Evolutionary conservation across 192 early-diverging fungal species (phyloP), one percentile per base, ranked within the genome.

Genomic region (Rhizophagus clarus): DNA sequence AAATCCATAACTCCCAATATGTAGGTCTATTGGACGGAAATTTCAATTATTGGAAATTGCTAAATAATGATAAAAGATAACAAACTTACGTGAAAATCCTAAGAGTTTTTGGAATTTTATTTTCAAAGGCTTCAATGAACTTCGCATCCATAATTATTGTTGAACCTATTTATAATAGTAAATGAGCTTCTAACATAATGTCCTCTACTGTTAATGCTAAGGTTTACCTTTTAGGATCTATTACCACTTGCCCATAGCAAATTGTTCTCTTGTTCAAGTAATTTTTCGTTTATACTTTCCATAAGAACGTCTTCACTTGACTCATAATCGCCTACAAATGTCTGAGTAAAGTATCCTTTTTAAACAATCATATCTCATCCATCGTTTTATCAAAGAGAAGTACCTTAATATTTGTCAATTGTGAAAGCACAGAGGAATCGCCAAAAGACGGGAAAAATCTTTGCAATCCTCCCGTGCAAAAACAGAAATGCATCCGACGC

Each of bases 121-220:
- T 61, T 61, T 61, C 28, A 75, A 75, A 75, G 17, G 56, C 28
- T 75, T 75, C 56, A 45, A 75, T n/a, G n/a, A 75, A 61, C 2
- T 45, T 26, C 32, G 28, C 29, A 61, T 61, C 73, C 29, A 61
- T 61, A 75, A 32, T 75, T 61, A 61, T 75, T 11, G 49, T 61
- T 15, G 73, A 61, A 10, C 29, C 73, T 61, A 75, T 75, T 75
- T 12, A 74, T 8, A 29, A 62, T 62, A 75, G 34, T 75, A 75
- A 75, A 61, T 75, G 73, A 61, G 73, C 51, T 56, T 75, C 56
- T 75, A 56, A 75, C 34, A 61, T 61, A 29, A 75, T 75, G 32
- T 75, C 61, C 24, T 56, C 29, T 61, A 61, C 73, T 75, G 56
- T 75, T 75, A 75, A 75, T 56, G 60, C 60, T 75, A 75, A 75